Evolutionary conservation across 805 yeast species (phyloP), one percentile per base, ranked within the genome.

Genomic region (Scheffersomyces ergatensis): DNA sequence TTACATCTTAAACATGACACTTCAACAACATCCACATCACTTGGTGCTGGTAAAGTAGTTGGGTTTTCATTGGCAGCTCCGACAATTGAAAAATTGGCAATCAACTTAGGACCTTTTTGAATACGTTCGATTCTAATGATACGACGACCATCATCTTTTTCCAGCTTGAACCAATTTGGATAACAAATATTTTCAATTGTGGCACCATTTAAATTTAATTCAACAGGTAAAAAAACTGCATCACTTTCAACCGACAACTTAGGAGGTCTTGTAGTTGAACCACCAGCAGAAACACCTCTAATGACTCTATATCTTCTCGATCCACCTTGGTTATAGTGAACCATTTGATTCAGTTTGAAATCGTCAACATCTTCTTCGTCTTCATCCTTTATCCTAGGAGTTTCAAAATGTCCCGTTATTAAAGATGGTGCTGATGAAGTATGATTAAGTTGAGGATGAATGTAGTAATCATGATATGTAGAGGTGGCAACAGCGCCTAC

Each of bases 211-310:
- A 79, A 50, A n/a, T 63, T 58, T 36, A 81, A 58, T 39, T 67
- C 66, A 26, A 77, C 82, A n/a, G 81, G 80, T 3, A 63, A 46
- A 49, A 54, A 68, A 31, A 58, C 48, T 20, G 65, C 48, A 42
- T 55, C 51, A 40, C 58, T 43, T 31, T 47, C 52, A 7, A 62
- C 51, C 6, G 64, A 47, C 21, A 62, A 56, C 45, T 69, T 73
- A 18, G 84, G 84, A 2, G 84, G 83, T 40, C 74, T 68, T 1
- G 81, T 74, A 12, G 71, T 63, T 25, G 77, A 63, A 0, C 84
- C 83, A 16, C 85, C 84, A 3, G 82, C 77, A 24, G 77, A 72
- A 5, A 78, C 61, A 12, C 85, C 85, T 45, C 85, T 63, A 6
- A 78, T 66, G 4, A 80, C 72, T 26, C 74, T 66, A 48, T 64